Percentiles rank a stretch among this genome's conserved stretches.
phyloP scores from a whole-genome alignment of 495 filamentous ascomycete species.

The Aspergillus taichungensis region DNA sequence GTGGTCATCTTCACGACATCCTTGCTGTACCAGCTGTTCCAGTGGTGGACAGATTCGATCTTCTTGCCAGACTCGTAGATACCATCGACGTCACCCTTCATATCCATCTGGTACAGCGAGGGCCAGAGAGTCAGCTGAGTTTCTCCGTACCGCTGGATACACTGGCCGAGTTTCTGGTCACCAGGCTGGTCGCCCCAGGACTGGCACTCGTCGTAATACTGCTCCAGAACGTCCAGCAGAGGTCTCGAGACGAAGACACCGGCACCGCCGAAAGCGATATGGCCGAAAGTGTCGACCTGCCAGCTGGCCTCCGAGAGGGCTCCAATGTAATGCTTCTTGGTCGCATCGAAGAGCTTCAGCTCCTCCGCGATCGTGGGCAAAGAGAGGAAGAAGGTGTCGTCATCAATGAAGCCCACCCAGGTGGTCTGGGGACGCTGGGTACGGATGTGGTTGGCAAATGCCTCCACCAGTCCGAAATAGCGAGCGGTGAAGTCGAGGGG shows the following conservation, averaged over 20 bases:
- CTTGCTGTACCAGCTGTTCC: slow-evolving; percentile 48
- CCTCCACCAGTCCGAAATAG: slow-evolving; percentile 54
- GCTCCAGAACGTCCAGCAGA: slow-evolving; percentile 44
- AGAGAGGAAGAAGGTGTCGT: slow-evolving; percentile 67
- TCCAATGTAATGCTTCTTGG: slow-evolving; percentile 49
- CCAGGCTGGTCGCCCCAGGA: slow-evolving; percentile 43
- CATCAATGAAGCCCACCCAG: slow-evolving; percentile 60
- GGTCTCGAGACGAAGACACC: slow-evolving; percentile 58
- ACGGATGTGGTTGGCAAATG: slow-evolving; percentile 43
- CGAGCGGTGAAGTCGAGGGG: slow-evolving; percentile 50
- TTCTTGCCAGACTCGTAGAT: slow-evolving; percentile 53
- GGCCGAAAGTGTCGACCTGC: slow-evolving; percentile 50
- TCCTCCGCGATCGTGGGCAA: slow-evolving; percentile 43
- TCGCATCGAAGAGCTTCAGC: slow-evolving; percentile 47
- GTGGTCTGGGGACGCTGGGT: slow-evolving; percentile 42
- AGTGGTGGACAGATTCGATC: slow-evolving; percentile 56
- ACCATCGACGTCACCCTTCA: slow-evolving; percentile 50
- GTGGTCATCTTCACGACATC: slow-evolving; percentile 52
- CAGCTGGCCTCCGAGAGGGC: slow-evolving; percentile 54
- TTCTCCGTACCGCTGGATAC: slow-evolving; percentile 47
- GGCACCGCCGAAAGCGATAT: slow-evolving; percentile 61
- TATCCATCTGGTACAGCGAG: slow-evolving; percentile 56
- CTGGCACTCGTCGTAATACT: slow-evolving; percentile 47
- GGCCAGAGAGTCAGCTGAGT: slow-evolving; percentile 48
- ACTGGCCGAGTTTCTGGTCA: slow-evolving; percentile 55